Evolutionary conservation across 106 monocot genomes (phyloP).

Genomic region (Acorus calamus): DNA sequence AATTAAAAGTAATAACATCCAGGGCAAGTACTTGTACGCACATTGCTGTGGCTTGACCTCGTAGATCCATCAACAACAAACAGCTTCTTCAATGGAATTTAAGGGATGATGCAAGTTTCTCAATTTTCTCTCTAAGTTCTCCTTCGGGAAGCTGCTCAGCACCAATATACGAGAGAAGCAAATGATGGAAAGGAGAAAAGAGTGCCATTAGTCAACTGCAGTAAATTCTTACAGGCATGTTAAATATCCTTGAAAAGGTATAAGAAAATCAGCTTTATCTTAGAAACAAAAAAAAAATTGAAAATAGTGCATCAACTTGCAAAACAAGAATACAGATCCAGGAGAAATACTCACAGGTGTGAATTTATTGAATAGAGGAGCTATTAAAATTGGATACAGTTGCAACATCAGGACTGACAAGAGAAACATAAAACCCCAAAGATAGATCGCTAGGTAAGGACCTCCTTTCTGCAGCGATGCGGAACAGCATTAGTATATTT

Average conservation of each 20-base stretch:
- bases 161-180: neutral
- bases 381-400: conserved; percentile 81
- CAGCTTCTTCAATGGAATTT: conserved; percentile 90
- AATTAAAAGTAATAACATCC: no score
- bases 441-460: conserved; percentile 91
- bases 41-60: conserved; percentile 97
- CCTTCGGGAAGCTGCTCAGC: conserved; percentile 76
- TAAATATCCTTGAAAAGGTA: neutral
- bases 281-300: neutral
- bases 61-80: conserved; percentile 99
- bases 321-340: conserved; percentile 5
- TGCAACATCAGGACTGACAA: conserved; percentile 90
- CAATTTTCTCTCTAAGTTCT: conserved; percentile 74
- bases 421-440: conserved; percentile 95
- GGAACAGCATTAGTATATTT: neutral
- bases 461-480: conserved; percentile 72
- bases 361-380: conserved; percentile 95
- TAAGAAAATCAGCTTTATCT: neutral
- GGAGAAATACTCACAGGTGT: conserved; percentile 76
- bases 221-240: no score
- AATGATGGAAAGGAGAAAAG: neutral
- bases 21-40: conserved; percentile 15
- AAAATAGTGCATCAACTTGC: neutral
- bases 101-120: conserved; percentile 76
- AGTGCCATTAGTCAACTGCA: neutral